These are phyloP conservation scores for Lignosus rhinocerotis DNA, from an alignment of 1,284 basidiomycete species.

Conservation along the genomic window DNA sequence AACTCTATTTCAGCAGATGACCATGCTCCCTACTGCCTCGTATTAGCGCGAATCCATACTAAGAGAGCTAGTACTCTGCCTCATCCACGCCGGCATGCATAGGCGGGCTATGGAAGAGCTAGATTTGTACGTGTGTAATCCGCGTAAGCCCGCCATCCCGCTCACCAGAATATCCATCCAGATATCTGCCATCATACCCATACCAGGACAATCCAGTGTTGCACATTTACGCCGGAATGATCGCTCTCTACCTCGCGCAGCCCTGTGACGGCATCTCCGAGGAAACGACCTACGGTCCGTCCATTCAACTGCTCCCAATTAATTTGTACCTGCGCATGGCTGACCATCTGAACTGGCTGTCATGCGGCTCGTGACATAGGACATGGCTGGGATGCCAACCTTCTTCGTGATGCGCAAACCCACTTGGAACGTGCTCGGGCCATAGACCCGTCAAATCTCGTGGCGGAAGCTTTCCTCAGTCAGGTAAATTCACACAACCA, in stretches of 20 bases:
- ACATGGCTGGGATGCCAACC: conserved; percentile 32
- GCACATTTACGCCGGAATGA: conserved; percentile 80
- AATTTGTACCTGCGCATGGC: background rate
- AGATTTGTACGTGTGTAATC: conserved; percentile 61
- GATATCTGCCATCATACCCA: conserved; percentile 83
- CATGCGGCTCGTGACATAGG: conserved; percentile 1
- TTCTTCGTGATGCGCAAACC: conserved; percentile 58
- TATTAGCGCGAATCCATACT: conserved; percentile 71
- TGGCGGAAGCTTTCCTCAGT: conserved; percentile 51
- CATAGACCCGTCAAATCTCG: conserved; percentile 58
- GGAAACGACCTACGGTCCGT: conserved; percentile 20
- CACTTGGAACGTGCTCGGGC: conserved; percentile 63
- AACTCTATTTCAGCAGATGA: background rate
- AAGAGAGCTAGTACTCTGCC: conserved; percentile 69
- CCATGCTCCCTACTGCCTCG: conserved; percentile 4
- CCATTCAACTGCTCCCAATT: background rate
- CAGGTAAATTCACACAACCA: conserved; percentile 42
- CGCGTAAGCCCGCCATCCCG: background rate
- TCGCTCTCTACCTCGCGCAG: conserved; percentile 64
- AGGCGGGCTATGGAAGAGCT: conserved; percentile 80
- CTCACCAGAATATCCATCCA: conserved; percentile 31
- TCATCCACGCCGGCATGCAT: conserved; percentile 59
- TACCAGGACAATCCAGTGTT: conserved; percentile 79
- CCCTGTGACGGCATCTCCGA: conserved; percentile 18
- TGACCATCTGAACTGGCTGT: conserved; percentile 1